Conservation (phyloP, 768 basidiomycete genomes). For the Collybia sp. region DNA sequence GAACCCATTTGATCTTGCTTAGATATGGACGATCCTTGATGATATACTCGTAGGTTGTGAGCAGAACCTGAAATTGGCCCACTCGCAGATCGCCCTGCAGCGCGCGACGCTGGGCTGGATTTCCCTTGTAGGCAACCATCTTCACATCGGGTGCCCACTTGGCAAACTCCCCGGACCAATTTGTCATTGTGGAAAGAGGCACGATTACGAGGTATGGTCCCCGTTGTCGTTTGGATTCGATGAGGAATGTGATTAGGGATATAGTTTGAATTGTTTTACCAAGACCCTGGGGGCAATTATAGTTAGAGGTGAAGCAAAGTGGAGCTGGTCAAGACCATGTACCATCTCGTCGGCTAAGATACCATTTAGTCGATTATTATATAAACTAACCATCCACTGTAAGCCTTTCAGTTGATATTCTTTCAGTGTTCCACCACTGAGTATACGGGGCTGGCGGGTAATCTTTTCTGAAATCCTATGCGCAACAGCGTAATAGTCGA, state of each 20-base stretch:
- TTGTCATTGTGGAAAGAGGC: slow-evolving; percentile 93
- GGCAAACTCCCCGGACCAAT: slow-evolving; percentile 96
- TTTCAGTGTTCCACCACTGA: slow-evolving; percentile 87
- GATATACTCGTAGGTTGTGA: slow-evolving; percentile 97
- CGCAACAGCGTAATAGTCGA: slow-evolving; percentile 96
- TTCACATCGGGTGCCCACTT: slow-evolving; percentile 90
- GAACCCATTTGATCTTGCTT: slow-evolving; percentile 91
- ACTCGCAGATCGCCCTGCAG: slow-evolving; percentile 74
- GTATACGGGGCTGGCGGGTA: slow-evolving; percentile 62
- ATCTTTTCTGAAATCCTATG: slow-evolving; percentile 90
- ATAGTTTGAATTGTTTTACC: slow-evolving; percentile 96
- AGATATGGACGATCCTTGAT: slow-evolving; percentile 93
- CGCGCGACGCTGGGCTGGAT: slow-evolving; percentile 75
- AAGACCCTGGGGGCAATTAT: slow-evolving; percentile 58
- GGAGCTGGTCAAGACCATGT: slow-evolving; percentile 10
- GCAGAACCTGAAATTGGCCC: slow-evolving; percentile 84
- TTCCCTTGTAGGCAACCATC: slow-evolving; percentile 86
- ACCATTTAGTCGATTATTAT: slow-evolving; percentile 93
- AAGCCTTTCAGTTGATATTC: slow-evolving; percentile 94
- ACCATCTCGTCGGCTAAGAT: slow-evolving; percentile 96
- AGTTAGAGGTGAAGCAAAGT: slow-evolving; percentile 6
- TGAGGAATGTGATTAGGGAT: slow-evolving; percentile 91
- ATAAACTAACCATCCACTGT: slow-evolving; percentile 98
- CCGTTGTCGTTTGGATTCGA: slow-evolving; percentile 85
- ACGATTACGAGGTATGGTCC: slow-evolving; percentile 96